Evolutionary conservation across 148 eudicot genomes (phyloP).

Genomic region (Vaccinium vitisidaea): DNA sequence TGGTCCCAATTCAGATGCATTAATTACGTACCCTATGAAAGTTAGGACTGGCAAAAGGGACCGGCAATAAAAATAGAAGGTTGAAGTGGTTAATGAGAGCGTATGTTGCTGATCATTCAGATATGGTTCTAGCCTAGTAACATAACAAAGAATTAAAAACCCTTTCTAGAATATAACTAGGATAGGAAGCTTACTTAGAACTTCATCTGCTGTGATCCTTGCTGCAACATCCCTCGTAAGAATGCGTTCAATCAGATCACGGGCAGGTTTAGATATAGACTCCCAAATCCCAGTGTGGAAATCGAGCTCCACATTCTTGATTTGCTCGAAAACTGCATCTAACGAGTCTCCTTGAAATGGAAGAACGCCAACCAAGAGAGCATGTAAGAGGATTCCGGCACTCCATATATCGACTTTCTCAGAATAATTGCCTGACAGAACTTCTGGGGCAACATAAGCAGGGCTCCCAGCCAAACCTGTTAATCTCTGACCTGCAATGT

Average conservation of each 20-base stretch:
- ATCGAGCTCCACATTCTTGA: constrained; percentile 67
- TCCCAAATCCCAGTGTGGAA: constrained; percentile 77
- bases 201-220: constrained; percentile 81
- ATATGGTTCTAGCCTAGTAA: not conserved
- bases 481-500: constrained; percentile 71
- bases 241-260: constrained; percentile 69
- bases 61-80: not conserved
- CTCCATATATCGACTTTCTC: constrained; percentile 97
- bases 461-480: constrained; percentile 95
- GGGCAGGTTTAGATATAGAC: constrained; percentile 80
- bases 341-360: constrained; percentile 88
- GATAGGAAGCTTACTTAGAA: constrained; percentile 56
- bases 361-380: constrained; percentile 70
- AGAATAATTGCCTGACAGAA: constrained; percentile 62
- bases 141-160: not conserved
- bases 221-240: constrained; percentile 60
- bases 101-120: not conserved
- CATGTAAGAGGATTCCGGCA: constrained; percentile 90
- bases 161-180: not conserved
- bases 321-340: constrained; percentile 79
- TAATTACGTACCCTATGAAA: not conserved
- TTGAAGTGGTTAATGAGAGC: not conserved
- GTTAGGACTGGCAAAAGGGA: not conserved
- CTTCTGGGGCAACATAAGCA: constrained; percentile 96
- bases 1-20: not conserved